Conservation (phyloP, 1,284 basidiomycete species). For the Cutaneotrichosporon cavernicola region DNA sequence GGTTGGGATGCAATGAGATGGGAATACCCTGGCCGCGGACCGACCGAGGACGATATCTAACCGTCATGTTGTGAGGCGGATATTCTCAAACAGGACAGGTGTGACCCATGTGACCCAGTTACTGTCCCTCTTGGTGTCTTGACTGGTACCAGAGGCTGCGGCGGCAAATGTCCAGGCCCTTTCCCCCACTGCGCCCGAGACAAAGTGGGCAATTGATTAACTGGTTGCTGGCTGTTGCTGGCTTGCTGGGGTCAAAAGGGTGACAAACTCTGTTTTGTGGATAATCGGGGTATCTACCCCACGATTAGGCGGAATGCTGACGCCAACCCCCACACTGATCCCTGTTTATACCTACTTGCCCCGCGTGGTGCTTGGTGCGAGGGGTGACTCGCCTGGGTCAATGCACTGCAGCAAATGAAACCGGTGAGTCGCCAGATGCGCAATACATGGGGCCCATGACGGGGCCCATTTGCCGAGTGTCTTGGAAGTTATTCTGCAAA, state of each 20-base stretch:
- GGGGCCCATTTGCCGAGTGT: background rate
- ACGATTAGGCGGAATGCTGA: slow-evolving; percentile 1
- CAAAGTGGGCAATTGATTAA: no score
- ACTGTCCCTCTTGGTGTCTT: background rate
- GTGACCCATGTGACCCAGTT: background rate
- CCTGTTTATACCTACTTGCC: background rate
- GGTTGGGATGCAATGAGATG: background rate
- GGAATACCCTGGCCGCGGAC: background rate
- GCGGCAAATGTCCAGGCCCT: background rate
- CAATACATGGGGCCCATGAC: background rate
- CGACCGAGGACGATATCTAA: background rate
- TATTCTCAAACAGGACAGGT: background rate
- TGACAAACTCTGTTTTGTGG: background rate
- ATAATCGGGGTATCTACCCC: background rate
- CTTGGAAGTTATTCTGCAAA: background rate
- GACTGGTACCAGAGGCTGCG: background rate
- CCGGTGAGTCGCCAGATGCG: background rate
- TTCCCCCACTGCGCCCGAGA: background rate
- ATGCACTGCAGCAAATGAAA: background rate
- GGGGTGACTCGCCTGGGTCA: no score
- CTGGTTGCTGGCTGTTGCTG: no score
- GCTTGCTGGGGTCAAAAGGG: background rate
- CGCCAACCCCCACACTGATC: background rate
- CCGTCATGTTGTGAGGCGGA: background rate
- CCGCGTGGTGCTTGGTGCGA: no score